Conservation (phyloP, 441 rosid genomes). For the Mallotus japonicus region DNA sequence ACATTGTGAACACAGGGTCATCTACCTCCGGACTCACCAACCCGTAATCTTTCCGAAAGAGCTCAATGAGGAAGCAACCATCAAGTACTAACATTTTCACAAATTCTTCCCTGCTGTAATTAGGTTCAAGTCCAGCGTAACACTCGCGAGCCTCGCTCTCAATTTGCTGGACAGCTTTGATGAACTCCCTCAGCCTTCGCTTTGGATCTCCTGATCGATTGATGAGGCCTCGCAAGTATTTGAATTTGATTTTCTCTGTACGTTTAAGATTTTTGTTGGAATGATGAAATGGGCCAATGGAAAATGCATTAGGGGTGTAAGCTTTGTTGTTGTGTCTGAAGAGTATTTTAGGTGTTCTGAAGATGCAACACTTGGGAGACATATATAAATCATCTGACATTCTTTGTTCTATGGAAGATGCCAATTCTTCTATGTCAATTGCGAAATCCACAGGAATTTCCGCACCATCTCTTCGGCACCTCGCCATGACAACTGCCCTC, state of each 20-base stretch:
- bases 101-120: not conserved
- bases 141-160: conserved; percentile 24
- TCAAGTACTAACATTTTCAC: conserved; percentile 27
- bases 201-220: not conserved
- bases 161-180: not conserved
- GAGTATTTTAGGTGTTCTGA: conserved; percentile 28
- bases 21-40: not conserved
- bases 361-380: conserved; percentile 27
- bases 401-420: conserved; percentile 19
- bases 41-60: not conserved
- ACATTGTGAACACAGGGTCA: conserved; percentile 30
- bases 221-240: conserved; percentile 30
- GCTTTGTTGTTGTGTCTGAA: conserved; percentile 29
- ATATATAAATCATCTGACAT: conserved; percentile 2
- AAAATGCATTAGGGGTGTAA: conserved; percentile 32
- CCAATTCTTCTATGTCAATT: conserved; percentile 4
- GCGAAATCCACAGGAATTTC: not conserved
- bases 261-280: not conserved
- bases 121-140: conserved; percentile 17
- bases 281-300: conserved; percentile 34
- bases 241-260: conserved; percentile 27
- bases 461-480: too few relatives aligned
- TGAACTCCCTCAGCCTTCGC: not conserved
- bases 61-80: conserved; percentile 35
- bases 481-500: not conserved